A percentile compares a stretch with the other conserved stretches of the same genome.
Evolutionary conservation across 352 stramenopile genomes (phyloP).

Genomic region (Paralagenidium karlingii): DNA sequence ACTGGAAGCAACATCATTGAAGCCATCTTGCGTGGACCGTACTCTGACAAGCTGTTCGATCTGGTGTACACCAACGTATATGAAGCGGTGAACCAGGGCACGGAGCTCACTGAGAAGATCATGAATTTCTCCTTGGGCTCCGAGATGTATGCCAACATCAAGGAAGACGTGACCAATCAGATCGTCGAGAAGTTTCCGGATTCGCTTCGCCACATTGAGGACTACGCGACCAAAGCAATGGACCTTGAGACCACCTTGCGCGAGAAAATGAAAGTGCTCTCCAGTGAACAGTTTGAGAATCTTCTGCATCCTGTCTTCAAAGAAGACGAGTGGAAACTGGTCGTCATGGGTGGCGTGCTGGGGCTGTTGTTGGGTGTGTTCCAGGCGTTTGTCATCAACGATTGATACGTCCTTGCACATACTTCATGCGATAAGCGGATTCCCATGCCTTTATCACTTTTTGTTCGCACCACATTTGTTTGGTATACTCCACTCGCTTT

Average conservation of each 20-base stretch:
- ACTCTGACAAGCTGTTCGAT: conserved; percentile 77
- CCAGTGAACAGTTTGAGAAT: conserved; percentile 88
- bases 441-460: too few relatives aligned
- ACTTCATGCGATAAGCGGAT: too few relatives aligned
- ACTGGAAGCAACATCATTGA: conserved; percentile 84
- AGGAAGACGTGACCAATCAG: conserved; percentile 81
- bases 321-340: conserved; percentile 97
- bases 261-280: conserved; percentile 86
- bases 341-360: conserved; percentile 92
- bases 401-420: conserved; percentile 14
- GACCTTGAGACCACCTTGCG: conserved; percentile 85
- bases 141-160: conserved; percentile 77
- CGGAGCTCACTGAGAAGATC: conserved; percentile 63
- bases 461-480: too few relatives aligned
- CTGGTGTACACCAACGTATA: conserved; percentile 84
- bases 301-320: conserved; percentile 97
- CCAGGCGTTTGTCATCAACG: conserved; percentile 86
- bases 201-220: conserved; percentile 83
- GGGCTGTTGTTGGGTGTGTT: conserved; percentile 85
- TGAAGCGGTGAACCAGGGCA: conserved; percentile 68
- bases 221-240: conserved; percentile 88
- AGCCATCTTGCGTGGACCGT: conserved; percentile 79
- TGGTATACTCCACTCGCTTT: too few relatives aligned
- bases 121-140: conserved; percentile 77
- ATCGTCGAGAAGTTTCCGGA: conserved; percentile 82